phyloP scores from a whole-genome alignment of 2,329 filamentous ascomycete species.

The Pyrenochaeta sp. region DNA sequence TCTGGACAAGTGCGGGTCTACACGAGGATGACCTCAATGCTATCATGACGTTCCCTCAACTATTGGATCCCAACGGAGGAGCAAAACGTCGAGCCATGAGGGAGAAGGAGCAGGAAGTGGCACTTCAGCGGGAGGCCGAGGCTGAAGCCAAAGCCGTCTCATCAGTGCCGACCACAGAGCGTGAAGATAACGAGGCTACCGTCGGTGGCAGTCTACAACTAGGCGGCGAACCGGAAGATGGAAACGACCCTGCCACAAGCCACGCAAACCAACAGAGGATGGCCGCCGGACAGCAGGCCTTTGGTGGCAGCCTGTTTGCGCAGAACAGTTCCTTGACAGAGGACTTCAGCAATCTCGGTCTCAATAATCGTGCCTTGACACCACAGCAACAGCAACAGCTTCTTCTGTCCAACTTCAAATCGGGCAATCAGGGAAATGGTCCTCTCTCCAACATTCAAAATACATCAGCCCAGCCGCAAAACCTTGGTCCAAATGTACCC shows the following conservation, averaged over 20 bases:
- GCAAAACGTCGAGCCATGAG: conserved; percentile 77
- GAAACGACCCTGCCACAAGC: conserved; percentile 64
- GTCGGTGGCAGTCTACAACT: conserved; percentile 80
- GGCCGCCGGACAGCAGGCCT: conserved; percentile 76
- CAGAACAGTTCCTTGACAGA: conserved; percentile 44
- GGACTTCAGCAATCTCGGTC: conserved; percentile 50
- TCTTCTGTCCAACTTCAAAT: conserved; percentile 68
- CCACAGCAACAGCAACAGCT: conserved; percentile 77
- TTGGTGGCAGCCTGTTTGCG: conserved; percentile 48
- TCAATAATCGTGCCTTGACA: conserved; percentile 76
- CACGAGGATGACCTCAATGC: conserved; percentile 59
- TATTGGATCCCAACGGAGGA: conserved; percentile 85
- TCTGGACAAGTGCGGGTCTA: conserved; percentile 55
- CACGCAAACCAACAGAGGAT: conserved; percentile 71
- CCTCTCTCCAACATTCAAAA: conserved; percentile 54
- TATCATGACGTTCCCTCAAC: conserved; percentile 70
- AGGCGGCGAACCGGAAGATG: conserved; percentile 90
- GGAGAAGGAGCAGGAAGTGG: conserved; percentile 69
- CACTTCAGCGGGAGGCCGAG: conserved; percentile 58
- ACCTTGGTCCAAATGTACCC: conserved; percentile 64
- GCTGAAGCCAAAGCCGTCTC: conserved; percentile 61
- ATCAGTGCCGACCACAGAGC: conserved; percentile 44
- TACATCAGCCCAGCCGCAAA: conserved; percentile 58
- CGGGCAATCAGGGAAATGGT: conserved; percentile 60
- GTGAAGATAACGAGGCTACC: conserved; percentile 76